Evolutionary conservation across 805 yeast species (phyloP).

Genomic region (Yamadazyma ubonensis): DNA sequence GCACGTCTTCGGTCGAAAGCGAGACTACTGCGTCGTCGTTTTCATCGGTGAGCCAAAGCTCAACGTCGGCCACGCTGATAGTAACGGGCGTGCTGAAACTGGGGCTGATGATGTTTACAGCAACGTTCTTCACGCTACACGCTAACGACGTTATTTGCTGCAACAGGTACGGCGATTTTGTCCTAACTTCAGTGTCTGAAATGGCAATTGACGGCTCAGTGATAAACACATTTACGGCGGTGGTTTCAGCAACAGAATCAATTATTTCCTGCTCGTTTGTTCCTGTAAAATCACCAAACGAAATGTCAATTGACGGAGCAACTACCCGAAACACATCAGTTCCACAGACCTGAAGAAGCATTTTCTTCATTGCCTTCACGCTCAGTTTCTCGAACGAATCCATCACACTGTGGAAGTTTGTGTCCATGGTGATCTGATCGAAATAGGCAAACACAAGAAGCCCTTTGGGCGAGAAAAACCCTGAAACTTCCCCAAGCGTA

Average conservation of each 20-base stretch:
- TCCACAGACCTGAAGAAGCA: constrained; percentile 30
- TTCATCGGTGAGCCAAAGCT: constrained; percentile 33
- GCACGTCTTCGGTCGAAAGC: constrained; percentile 19
- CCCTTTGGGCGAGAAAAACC: constrained; percentile 46
- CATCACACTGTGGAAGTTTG: constrained; percentile 48
- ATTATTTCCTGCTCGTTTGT: constrained; percentile 19
- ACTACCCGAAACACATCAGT: constrained; percentile 47
- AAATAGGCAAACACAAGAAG: constrained; percentile 39
- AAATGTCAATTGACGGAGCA: constrained; percentile 43
- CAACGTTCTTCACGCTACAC: constrained; percentile 29
- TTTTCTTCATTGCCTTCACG: constrained; percentile 41
- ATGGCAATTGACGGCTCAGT: constrained; percentile 37
- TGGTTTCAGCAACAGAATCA: constrained; percentile 18
- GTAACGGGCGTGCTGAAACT: constrained; percentile 16
- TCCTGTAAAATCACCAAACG: constrained; percentile 33
- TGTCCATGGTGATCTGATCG: constrained; percentile 30
- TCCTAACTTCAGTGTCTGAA: constrained; percentile 18
- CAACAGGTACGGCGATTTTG: constrained; percentile 1
- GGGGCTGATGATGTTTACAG: constrained; percentile 26
- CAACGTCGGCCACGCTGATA: constrained; percentile 29
- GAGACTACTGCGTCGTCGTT: constrained; percentile 20
- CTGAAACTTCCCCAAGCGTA: constrained; percentile 52
- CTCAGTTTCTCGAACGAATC: constrained; percentile 67
- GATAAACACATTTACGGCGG: constrained; percentile 28
- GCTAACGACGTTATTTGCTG: constrained; percentile 25